Percentiles rank a stretch among this genome's conserved stretches.
These are phyloP conservation scores for Ilex aquifolium DNA, from an alignment of 257 asterid genomes.

Conservation along the genomic window DNA sequence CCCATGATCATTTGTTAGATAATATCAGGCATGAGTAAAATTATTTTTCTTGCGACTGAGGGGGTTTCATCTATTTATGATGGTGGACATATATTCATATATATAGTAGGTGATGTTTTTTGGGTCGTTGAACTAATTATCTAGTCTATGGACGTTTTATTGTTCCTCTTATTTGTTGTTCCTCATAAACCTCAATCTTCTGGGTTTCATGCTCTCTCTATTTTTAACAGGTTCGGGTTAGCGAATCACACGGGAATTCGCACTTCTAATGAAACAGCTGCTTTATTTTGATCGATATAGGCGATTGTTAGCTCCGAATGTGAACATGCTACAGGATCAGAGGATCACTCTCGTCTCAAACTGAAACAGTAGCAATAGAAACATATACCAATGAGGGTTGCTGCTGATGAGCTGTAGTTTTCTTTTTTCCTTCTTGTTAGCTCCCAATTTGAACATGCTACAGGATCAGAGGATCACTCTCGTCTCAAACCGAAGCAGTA, in stretches of 20 bases:
- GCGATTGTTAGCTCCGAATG: slow-evolving; percentile 79
- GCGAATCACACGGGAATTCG: slow-evolving; percentile 98
- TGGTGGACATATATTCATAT: too few relatives aligned
- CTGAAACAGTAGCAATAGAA: slow-evolving; percentile 24
- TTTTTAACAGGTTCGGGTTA: slow-evolving; percentile 63
- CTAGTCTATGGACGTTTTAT: too few relatives aligned
- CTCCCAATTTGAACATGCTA: too few relatives aligned
- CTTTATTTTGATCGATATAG: slow-evolving; percentile 96
- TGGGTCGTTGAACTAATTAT: too few relatives aligned
- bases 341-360: slow-evolving; percentile 73
- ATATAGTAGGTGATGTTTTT: too few relatives aligned
- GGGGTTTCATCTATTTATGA: too few relatives aligned
- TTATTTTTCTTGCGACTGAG: too few relatives aligned
- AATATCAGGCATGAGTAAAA: too few relatives aligned
- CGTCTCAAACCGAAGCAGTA: too few relatives aligned
- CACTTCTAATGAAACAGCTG: slow-evolving; percentile 92
- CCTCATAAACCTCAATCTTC: not conserved
- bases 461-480: too few relatives aligned
- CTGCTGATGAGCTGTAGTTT: not conserved
- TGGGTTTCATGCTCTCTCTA: not conserved
- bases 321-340: slow-evolving; percentile 94
- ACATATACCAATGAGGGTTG: slow-evolving; percentile 24
- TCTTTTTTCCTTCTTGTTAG: not conserved
- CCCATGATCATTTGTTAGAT: too few relatives aligned
- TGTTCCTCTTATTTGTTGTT: slow-evolving; percentile 1